Conservation (phyloP, 768 basidiomycete genomes). For the Mycena belliarum region DNA sequence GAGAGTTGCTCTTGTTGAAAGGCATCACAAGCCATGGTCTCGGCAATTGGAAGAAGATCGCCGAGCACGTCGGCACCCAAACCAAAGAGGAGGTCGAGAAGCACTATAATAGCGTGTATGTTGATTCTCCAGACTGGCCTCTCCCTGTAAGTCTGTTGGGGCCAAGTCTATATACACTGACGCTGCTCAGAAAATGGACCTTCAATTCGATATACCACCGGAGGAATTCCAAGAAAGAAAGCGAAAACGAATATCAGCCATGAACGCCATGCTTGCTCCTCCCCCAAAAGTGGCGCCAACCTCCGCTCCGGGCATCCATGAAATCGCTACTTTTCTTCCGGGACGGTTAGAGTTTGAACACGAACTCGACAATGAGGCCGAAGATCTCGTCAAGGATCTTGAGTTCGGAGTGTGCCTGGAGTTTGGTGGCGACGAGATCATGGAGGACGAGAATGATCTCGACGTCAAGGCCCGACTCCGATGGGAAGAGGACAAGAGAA, state of each 20-base stretch:
- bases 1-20: constrained; percentile 87
- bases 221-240: constrained; percentile 88
- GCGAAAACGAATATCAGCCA: constrained; percentile 80
- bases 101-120: constrained; percentile 83
- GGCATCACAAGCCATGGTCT: constrained; percentile 86
- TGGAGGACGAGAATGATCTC: constrained; percentile 75
- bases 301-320: constrained; percentile 89
- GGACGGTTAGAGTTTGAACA: constrained; percentile 99
- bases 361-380: constrained; percentile 95
- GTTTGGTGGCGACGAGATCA: constrained; percentile 81
- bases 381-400: constrained; percentile 91
- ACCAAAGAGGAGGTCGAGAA: constrained; percentile 91
- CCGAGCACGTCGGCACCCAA: constrained; percentile 91
- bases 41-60: constrained; percentile 96
- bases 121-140: constrained; percentile 79
- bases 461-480: constrained; percentile 63
- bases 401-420: constrained; percentile 90
- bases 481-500: constrained; percentile 50
- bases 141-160: constrained; percentile 61
- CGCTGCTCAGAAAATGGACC: constrained; percentile 48
- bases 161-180: constrained; percentile 16
- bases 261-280: constrained; percentile 59
- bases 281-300: constrained; percentile 77
- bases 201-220: constrained; percentile 69
- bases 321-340: constrained; percentile 90